Evolutionary conservation across 768 basidiomycete species (phyloP).

Genomic region (Phaeolepiota aurea): DNA sequence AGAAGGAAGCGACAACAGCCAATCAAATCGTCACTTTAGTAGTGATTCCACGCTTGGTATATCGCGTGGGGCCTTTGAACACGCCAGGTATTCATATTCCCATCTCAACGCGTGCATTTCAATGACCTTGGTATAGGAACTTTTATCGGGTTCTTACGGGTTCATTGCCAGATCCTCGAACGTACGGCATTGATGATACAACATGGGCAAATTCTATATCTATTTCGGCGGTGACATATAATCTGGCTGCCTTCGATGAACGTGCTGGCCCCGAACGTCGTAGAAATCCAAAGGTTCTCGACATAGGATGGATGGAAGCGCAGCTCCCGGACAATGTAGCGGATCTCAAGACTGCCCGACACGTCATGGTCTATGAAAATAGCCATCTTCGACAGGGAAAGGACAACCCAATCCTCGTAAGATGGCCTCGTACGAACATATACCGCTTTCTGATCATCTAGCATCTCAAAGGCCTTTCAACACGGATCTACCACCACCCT

Average conservation of each 20-base stretch:
- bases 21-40: conserved; percentile 30
- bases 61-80: conserved; percentile 36
- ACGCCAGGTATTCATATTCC: conserved; percentile 28
- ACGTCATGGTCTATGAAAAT: conserved; percentile 7
- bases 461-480: not conserved
- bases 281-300: conserved; percentile 16
- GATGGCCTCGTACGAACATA: not conserved
- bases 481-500: not conserved
- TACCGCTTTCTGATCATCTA: not conserved
- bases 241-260: conserved; percentile 14
- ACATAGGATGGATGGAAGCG: conserved; percentile 29
- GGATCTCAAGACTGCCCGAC: conserved; percentile 11
- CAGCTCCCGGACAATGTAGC: conserved; percentile 11
- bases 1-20: conserved; percentile 27
- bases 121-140: conserved; percentile 4
- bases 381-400: not conserved
- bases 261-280: conserved; percentile 12
- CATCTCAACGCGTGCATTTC: not conserved
- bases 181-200: conserved; percentile 12
- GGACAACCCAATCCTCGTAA: not conserved
- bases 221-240: conserved; percentile 19
- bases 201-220: conserved; percentile 14
- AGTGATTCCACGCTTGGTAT: conserved; percentile 9
- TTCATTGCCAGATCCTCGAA: conserved; percentile 6
- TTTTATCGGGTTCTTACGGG: conserved; percentile 14